Evolutionary conservation across 1,284 basidiomycete genomes (phyloP).

Genomic region (Pascua guehoae): DNA sequence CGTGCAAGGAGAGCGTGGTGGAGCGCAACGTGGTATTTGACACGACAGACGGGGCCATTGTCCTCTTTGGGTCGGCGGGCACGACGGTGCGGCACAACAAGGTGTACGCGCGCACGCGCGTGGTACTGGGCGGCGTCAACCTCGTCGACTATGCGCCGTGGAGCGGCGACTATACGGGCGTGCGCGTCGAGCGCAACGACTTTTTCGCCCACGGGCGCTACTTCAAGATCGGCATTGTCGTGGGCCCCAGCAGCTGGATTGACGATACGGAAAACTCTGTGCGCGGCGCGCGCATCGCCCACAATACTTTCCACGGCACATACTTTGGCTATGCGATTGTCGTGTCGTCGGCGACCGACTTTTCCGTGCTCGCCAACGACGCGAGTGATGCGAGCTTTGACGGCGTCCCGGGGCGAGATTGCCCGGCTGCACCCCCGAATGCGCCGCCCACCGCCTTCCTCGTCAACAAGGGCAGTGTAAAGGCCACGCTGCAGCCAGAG

Average conservation of each 20-base stretch:
- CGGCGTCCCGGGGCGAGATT: constrained; percentile 40
- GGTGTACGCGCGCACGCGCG: constrained; percentile 44
- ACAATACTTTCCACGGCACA: constrained; percentile 43
- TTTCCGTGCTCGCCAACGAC: constrained; percentile 43
- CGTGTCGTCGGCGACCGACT: constrained; percentile 44
- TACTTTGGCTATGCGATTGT: constrained; percentile 50
- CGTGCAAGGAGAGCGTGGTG: constrained; percentile 48
- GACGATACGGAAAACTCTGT: constrained; percentile 49
- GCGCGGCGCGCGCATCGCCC: constrained; percentile 40
- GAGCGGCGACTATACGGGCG: constrained; percentile 46
- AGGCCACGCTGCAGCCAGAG: constrained; percentile 45
- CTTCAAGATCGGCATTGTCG: constrained; percentile 48
- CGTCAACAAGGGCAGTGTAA: constrained; percentile 44
- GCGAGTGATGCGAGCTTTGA: constrained; percentile 31
- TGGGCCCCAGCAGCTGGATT: constrained; percentile 49
- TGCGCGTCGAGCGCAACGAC: constrained; percentile 44
- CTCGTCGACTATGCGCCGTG: constrained; percentile 50
- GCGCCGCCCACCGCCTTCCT: constrained; percentile 44
- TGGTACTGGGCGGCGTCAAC: constrained; percentile 49
- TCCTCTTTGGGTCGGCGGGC: constrained; percentile 48
- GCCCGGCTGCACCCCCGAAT: constrained; percentile 48
- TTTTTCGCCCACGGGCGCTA: constrained; percentile 45
- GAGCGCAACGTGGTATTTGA: constrained; percentile 50
- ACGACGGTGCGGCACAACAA: constrained; percentile 42
- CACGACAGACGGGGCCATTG: constrained; percentile 50